phyloP scores from a whole-genome alignment of 2,329 filamentous ascomycete genomes.

The Ilyonectria mors-panacis region DNA sequence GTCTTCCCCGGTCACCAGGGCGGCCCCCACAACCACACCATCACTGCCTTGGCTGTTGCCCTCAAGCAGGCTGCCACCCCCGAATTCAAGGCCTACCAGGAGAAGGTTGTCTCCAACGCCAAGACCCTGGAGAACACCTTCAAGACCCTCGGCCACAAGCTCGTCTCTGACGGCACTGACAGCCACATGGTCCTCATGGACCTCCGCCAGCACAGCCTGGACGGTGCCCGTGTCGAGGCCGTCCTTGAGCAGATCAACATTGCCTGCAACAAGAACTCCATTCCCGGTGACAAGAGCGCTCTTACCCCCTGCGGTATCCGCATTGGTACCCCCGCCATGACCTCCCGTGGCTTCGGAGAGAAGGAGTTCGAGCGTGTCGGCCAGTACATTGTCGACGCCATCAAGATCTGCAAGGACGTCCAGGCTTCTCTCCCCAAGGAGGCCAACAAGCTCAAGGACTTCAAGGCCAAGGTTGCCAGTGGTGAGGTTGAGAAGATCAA shows the following conservation, averaged over 20 bases:
- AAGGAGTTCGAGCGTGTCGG: conserved; percentile 94
- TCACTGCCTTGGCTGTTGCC: conserved; percentile 94
- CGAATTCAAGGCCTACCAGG: conserved; percentile 95
- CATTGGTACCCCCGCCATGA: conserved; percentile 98
- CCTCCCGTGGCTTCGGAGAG: conserved; percentile 91
- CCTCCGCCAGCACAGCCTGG: conserved; percentile 87
- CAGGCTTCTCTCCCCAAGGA: conserved; percentile 91
- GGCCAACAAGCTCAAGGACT: conserved; percentile 99
- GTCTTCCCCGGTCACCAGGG: conserved; percentile 99
- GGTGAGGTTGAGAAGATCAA: conserved; percentile 88
- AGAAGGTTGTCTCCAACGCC: conserved; percentile 92
- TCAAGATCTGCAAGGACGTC: conserved; percentile 92
- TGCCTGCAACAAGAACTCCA: conserved; percentile 99
- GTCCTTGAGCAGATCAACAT: conserved; percentile 99
- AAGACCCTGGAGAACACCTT: conserved; percentile 89
- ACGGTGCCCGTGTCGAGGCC: conserved; percentile 95
- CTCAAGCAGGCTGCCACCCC: conserved; percentile 92
- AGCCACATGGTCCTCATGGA: conserved; percentile 98
- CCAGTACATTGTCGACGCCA: conserved; percentile 87
- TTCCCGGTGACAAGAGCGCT: conserved; percentile 97
- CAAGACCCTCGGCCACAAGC: conserved; percentile 91
- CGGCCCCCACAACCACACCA: conserved; percentile 99
- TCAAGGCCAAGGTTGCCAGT: conserved; percentile 90
- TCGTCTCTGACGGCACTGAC: conserved; percentile 96
- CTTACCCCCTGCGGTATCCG: conserved; percentile 95